These are phyloP conservation scores for Malus asiatica DNA, from an alignment of 306 rosid species.

Conservation along the genomic window DNA sequence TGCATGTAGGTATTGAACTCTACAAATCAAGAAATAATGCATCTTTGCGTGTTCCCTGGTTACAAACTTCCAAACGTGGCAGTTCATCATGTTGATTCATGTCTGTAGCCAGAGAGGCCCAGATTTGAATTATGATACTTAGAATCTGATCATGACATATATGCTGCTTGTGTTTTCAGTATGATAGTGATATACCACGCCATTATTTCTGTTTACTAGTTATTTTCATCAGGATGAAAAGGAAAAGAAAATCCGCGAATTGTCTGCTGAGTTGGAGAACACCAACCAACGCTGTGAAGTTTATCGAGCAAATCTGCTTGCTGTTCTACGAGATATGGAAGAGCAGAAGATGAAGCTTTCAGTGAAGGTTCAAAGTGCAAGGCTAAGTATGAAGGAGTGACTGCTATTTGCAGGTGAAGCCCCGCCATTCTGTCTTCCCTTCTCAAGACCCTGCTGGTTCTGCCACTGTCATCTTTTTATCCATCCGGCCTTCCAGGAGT, in stretches of 20 bases:
- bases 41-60: background rate
- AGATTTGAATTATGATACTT: background rate
- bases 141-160: background rate
- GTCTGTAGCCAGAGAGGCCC: background rate
- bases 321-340: conserved; percentile 90
- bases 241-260: conserved; percentile 64
- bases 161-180: background rate
- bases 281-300: conserved; percentile 82
- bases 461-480: background rate
- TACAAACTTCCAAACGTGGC: background rate
- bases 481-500: background rate
- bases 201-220: conserved; percentile 13
- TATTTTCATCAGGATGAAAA: conserved; percentile 50
- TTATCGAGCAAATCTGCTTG: conserved; percentile 68
- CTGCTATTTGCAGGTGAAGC: conserved; percentile 2
- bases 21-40: background rate
- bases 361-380: conserved; percentile 90
- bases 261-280: conserved; percentile 64
- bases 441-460: background rate
- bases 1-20: background rate
- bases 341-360: conserved; percentile 86
- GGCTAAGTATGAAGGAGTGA: conserved; percentile 83
- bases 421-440: background rate
- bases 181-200: background rate
- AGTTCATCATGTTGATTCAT: background rate